Evolutionary conservation across 768 basidiomycete species (phyloP).

Genomic region (Leucosporidium scottii): DNA sequence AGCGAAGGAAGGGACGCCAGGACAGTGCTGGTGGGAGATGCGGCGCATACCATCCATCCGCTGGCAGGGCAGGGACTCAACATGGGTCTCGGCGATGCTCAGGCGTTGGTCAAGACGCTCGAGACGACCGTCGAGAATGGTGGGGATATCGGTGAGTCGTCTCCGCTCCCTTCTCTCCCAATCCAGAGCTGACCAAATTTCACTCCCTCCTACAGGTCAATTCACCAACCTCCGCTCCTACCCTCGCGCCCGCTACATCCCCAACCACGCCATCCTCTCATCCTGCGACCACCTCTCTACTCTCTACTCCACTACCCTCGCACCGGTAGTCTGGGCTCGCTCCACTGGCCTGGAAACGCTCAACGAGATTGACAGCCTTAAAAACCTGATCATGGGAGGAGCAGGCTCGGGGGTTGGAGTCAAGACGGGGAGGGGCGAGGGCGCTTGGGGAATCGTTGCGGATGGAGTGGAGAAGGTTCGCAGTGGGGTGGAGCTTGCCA

Average conservation of each 20-base stretch:
- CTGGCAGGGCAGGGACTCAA: constrained; percentile 95
- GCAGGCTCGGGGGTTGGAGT: constrained; percentile 50
- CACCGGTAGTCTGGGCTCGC: constrained; percentile 64
- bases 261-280: constrained; percentile 77
- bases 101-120: constrained; percentile 62
- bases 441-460: background rate
- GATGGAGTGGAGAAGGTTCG: background rate
- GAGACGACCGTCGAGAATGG: constrained; percentile 55
- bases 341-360: constrained; percentile 81
- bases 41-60: constrained; percentile 90
- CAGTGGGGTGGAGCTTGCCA: background rate
- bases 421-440: background rate
- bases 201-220: constrained; percentile 53
- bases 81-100: constrained; percentile 80
- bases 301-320: constrained; percentile 50
- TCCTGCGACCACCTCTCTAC: constrained; percentile 85
- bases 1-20: constrained; percentile 51
- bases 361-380: constrained; percentile 78
- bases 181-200: too few species aligned
- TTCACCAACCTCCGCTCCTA: constrained; percentile 65
- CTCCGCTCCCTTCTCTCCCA: background rate
- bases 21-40: constrained; percentile 88
- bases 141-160: constrained; percentile 68
- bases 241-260: constrained; percentile 69
- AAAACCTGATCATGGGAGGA: constrained; percentile 72